Percentiles rank a stretch among this genome's conserved stretches.
Conservation (phyloP, 331 rosid genomes). For the Phaseolus coccineus region DNA sequence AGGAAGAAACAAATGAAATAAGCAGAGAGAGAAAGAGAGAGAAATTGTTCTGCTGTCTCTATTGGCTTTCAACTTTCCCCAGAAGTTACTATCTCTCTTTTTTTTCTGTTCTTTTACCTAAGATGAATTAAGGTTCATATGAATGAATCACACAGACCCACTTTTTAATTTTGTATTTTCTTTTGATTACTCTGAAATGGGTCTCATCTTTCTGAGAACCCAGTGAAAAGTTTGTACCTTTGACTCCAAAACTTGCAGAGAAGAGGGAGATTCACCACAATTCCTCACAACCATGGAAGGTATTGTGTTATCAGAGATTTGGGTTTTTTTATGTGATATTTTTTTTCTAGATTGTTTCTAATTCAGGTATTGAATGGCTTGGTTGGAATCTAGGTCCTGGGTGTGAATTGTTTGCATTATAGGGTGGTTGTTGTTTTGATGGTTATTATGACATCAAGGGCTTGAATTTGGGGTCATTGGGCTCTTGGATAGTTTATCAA, state of each 20-base stretch:
- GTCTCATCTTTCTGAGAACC: constrained; percentile 50
- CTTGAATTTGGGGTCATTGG: constrained; percentile 46
- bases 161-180: constrained; percentile 40
- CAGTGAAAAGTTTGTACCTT: constrained; percentile 43
- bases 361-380: constrained; percentile 43
- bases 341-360: constrained; percentile 18
- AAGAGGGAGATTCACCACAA: constrained; percentile 37
- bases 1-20: constrained; percentile 26
- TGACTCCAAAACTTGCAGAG: constrained; percentile 35
- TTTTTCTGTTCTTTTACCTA: constrained; percentile 4
- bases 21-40: constrained; percentile 5
- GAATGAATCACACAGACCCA: constrained; percentile 17
- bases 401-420: constrained; percentile 46
- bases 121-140: constrained; percentile 44
- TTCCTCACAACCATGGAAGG: constrained; percentile 73
- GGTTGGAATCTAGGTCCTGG: constrained; percentile 32
- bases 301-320: constrained; percentile 49
- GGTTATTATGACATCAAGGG: constrained; percentile 28
- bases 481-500: constrained; percentile 38
- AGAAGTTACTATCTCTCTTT: constrained; percentile 33
- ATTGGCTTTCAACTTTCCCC: constrained; percentile 40
- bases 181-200: constrained; percentile 45
- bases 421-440: constrained; percentile 40
- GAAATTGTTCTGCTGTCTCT: constrained; percentile 26
- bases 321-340: constrained; percentile 40